Percentiles rank a stretch among this genome's conserved stretches.
Evolutionary conservation across 441 rosid species (phyloP).

Genomic region (Populus hybrid): DNA sequence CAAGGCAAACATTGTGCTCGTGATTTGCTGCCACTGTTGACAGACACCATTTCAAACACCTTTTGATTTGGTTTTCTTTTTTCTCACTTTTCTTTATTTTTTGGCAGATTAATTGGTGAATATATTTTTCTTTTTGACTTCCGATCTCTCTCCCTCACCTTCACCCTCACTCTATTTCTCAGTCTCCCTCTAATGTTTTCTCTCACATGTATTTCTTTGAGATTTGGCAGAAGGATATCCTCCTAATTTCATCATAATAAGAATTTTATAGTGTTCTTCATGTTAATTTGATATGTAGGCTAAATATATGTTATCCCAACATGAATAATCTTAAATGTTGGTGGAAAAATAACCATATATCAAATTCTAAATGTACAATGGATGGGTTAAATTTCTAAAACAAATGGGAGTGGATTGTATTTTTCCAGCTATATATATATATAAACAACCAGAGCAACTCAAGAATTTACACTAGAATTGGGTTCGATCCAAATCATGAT

Average conservation of each 20-base stretch:
- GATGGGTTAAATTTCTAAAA: not conserved
- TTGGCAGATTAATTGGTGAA: not conserved
- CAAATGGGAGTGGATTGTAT: not conserved
- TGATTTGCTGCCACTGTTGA: not conserved
- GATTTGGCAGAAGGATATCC: not conserved
- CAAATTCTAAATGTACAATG: not conserved
- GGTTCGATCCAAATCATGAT: not conserved
- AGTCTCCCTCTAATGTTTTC: not conserved
- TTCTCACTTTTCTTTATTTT: not conserved
- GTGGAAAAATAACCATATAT: not conserved
- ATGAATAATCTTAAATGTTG: not conserved
- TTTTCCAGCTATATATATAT: not conserved
- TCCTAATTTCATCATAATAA: not conserved
- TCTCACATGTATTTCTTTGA: not conserved
- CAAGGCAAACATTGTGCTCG: not conserved
- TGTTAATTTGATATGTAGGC: too few species aligned
- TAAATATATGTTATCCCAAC: not conserved
- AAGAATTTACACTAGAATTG: slow-evolving; percentile 14
- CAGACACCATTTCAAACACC: not conserved
- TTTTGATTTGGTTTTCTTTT: not conserved
- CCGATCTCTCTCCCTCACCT: not conserved
- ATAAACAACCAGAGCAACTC: not conserved
- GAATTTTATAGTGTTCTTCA: too few species aligned
- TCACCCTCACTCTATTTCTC: not conserved
- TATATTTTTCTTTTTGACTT: not conserved